phyloP scores from a whole-genome alignment of 495 filamentous ascomycete genomes.

The Xeromyces bisporus region DNA sequence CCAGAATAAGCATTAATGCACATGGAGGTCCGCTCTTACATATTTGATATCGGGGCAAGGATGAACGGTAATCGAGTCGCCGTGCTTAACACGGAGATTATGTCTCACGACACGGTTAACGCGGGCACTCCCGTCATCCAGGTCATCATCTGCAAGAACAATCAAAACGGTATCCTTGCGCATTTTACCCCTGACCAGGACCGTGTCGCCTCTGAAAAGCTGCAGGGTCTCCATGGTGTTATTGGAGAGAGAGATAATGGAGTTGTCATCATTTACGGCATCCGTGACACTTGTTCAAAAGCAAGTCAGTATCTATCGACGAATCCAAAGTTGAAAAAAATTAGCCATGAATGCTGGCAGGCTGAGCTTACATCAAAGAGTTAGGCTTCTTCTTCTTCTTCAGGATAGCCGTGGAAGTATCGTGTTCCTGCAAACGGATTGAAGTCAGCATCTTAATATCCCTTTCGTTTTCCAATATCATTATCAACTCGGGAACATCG shows the following conservation, averaged over 20 bases:
- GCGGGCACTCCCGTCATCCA: constrained; percentile 89
- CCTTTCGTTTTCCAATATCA: constrained; percentile 50
- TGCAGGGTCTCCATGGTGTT: constrained; percentile 98
- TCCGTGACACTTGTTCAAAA: constrained; percentile 67
- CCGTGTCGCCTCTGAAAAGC: constrained; percentile 95
- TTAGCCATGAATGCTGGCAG: too few relatives aligned
- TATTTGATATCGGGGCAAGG: constrained; percentile 99
- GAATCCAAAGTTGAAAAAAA: too few relatives aligned
- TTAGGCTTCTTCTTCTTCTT: constrained; percentile 99
- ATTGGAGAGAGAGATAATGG: constrained; percentile 93
- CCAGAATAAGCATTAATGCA: neutral
- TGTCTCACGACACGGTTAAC: constrained; percentile 97
- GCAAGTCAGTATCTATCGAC: constrained; percentile 19
- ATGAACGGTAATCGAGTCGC: constrained; percentile 91
- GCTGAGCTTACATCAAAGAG: constrained; percentile 63
- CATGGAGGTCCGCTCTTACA: constrained; percentile 38
- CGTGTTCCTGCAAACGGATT: constrained; percentile 57
- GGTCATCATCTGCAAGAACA: constrained; percentile 90
- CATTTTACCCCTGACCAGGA: constrained; percentile 98
- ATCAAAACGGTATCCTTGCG: constrained; percentile 97
- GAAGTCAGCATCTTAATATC: constrained; percentile 13
- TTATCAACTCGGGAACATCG: constrained; percentile 15
- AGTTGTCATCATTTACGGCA: constrained; percentile 98
- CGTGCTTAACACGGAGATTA: constrained; percentile 96
- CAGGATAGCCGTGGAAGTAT: constrained; percentile 90